Base-by-base conservation (phyloP, 345 rosid genomes). In the Schrenkiella parvula region DNA sequence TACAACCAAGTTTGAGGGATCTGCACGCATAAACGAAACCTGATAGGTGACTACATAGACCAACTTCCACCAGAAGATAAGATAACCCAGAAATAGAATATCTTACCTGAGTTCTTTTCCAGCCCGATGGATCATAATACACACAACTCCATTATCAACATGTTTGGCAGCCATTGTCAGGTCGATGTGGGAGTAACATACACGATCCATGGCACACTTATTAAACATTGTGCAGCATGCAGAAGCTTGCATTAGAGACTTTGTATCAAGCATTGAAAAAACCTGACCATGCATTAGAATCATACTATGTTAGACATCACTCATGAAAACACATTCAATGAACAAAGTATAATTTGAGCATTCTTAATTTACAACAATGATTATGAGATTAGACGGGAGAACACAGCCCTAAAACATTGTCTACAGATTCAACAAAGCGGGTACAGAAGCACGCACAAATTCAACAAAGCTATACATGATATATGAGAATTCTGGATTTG, bases 121-220 rank as follows among this genome's bases (percentile, higher is more conserved):
- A 38, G 98, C 95, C 60, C 96, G 87, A 32, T 88, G 96, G 79
- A 92, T 84, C 96, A 88, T 86, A 2, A 89, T 77, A 67, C 89
- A 88, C 59, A 92, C 93, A 72, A 88, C 90, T 6, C 89, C 89
- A 73, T 90, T 90, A 75, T 89, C 91, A 51, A 88, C 91, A 77
- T 80, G 84, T 0, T 87, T 87, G 6, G 85, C 84, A 73, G 87
- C 82, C 4, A 84, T 86, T n/a, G 93, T 88, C 81, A 92, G 76
- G 85, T 90, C 91, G 81, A 92, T 84, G 81, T 86, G 72, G 57
- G 89, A 74, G 80, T 92, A 92, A 79, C 96, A 90, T 32, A 82
- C 73, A 68, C 89, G 93, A 80, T 92, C 96, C 95, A 82, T 88
- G 32, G 95, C 93, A 74, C 93, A 92, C 79, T 84, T 92, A 76